A percentile compares a stretch with the other conserved stretches of the same genome.
Conservation (phyloP, 176 grass and related monocot species). For the Puccinellia tenuiflora region DNA sequence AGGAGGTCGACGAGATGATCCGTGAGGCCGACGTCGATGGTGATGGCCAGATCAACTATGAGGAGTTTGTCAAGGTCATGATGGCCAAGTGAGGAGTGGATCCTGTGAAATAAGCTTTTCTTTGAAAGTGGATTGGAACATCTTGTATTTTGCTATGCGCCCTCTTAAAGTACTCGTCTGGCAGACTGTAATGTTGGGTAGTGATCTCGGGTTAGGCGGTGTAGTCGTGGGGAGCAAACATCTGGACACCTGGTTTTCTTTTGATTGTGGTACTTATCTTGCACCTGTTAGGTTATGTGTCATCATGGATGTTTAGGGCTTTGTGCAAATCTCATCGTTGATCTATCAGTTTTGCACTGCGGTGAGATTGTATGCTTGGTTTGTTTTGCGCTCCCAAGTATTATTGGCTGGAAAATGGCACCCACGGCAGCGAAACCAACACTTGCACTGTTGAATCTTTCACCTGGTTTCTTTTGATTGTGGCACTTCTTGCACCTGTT, state of each 20-base stretch:
- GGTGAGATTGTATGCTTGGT: too few species aligned
- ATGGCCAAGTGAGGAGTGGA: slow-evolving; percentile 65
- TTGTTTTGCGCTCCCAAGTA: too few species aligned
- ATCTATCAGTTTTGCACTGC: background rate
- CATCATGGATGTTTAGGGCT: background rate
- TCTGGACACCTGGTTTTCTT: slow-evolving; percentile 34
- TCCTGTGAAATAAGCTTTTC: slow-evolving; percentile 26
- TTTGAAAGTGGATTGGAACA: background rate
- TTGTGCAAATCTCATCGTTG: background rate
- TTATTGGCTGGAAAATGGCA: too few species aligned
- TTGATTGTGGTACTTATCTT: slow-evolving; percentile 38
- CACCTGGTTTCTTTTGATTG: too few species aligned
- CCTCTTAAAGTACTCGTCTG: background rate
- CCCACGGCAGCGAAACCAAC: too few species aligned
- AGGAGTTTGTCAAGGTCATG: slow-evolving; percentile 72
- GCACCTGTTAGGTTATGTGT: background rate
- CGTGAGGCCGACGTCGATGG: slow-evolving; percentile 61
- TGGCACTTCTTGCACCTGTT: too few species aligned
- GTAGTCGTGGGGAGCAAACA: slow-evolving; percentile 35
- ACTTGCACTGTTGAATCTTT: too few species aligned
- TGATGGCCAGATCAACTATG: slow-evolving; percentile 73
- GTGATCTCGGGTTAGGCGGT: slow-evolving; percentile 31
- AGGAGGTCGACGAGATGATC: slow-evolving; percentile 73
- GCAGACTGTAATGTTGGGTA: slow-evolving; percentile 20
- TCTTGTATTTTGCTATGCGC: slow-evolving; percentile 37